Evolutionary conservation across 78 protist genomes (phyloP), one percentile per base, ranked within the genome.

Genomic region (Emiliania huxleyi): DNA sequence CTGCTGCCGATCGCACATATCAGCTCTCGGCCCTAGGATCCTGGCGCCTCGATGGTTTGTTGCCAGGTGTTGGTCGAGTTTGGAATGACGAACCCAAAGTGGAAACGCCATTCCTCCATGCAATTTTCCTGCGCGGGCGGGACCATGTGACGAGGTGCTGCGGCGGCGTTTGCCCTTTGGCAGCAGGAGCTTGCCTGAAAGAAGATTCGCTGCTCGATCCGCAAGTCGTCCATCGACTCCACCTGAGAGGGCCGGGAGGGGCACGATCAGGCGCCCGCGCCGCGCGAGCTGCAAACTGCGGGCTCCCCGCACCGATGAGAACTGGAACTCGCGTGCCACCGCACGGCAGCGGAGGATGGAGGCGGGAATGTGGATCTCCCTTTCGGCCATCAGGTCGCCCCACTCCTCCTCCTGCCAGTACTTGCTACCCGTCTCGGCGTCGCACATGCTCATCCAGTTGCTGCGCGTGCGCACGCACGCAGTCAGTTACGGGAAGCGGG

Each of bases 21-120:
- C n/a, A n/a, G n/a, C n/a, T n/a, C n/a, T n/a, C n/a, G n/a, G n/a
- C n/a, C n/a, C n/a, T n/a, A n/a, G n/a, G n/a, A n/a, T n/a, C n/a
- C n/a, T n/a, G n/a, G n/a, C n/a, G n/a, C n/a, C n/a, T 93, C 95
- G 11, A 93, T 93, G 26, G 90, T 49, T 2, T 42, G 33, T 62
- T 93, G 95, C 95, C 95, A 93, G 26, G 89, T 90, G 91, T 93
- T 93, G 69, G 95, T 93, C 29, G 91, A 77, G 48, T 81, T 38
- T 11, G 95, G 95, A 12, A 93, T 93, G 56, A 93, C 95, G 69
- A 93, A 93, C 52, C 95, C 95, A 38, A 93, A 93, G 15, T 93
- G 42, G 90, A 93, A 93, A 6, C 42, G 26, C 95, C 95, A 93
- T 48, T 79, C 91, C 35, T 93, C 95, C 22, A 93, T 33, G 38